These are phyloP conservation scores for Sorghum bicolor DNA, from an alignment of 176 grass and related monocot species.

Conservation along the genomic window DNA sequence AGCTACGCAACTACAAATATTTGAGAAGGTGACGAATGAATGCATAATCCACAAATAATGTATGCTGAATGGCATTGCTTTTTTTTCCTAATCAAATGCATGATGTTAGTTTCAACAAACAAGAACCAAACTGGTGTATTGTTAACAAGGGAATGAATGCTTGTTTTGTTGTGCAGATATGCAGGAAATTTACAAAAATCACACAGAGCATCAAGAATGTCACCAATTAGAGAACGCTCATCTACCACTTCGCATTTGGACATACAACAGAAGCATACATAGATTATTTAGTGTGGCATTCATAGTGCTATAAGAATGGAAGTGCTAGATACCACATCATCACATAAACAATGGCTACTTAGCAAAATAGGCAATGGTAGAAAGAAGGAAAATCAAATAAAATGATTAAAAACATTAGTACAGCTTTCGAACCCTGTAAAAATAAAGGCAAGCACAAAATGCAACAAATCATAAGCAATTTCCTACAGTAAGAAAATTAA, in stretches of 20 bases:
- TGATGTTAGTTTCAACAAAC: not conserved
- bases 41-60: not conserved
- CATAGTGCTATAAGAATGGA: too few relatives aligned
- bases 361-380: too few relatives aligned
- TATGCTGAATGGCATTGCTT: not conserved
- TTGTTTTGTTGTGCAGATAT: not conserved
- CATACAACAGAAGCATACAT: not conserved
- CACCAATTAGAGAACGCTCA: not conserved
- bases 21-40: not conserved
- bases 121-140: not conserved
- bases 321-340: too few relatives aligned
- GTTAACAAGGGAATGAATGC: not conserved
- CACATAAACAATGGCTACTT: too few relatives aligned
- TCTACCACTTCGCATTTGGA: not conserved
- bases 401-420: not conserved
- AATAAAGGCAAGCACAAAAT: too few relatives aligned
- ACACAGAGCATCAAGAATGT: not conserved
- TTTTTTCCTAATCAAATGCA: not conserved
- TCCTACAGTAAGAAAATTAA: too few relatives aligned
- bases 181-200: not conserved
- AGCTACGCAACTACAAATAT: not conserved
- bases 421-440: not conserved
- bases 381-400: too few relatives aligned
- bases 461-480: too few relatives aligned
- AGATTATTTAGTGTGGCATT: too few relatives aligned